Percentiles rank a stretch among this genome's conserved stretches.
These are phyloP conservation scores for Globisporangium rhizosaccharum DNA, from an alignment of 352 stramenopile species.

Conservation along the genomic window DNA sequence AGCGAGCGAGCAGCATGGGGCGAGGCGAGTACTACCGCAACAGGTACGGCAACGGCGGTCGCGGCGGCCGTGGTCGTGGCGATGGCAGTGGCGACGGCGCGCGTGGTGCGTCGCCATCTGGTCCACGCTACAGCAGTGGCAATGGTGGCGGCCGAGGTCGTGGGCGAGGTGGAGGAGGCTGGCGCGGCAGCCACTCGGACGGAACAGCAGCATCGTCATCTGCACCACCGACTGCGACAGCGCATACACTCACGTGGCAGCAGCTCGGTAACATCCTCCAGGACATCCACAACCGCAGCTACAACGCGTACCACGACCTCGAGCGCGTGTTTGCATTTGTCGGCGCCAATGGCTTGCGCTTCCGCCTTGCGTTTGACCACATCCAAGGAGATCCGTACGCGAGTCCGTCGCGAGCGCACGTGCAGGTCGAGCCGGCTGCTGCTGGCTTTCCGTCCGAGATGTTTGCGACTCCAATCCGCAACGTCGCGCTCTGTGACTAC, in stretches of 20 bases:
- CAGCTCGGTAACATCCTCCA: conserved; percentile 42
- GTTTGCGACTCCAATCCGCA: conserved; percentile 68
- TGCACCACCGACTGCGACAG: conserved; percentile 1
- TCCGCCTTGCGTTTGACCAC: conserved; percentile 89
- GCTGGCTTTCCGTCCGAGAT: conserved; percentile 83
- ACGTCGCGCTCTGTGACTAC: conserved; percentile 88
- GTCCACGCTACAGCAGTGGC: conserved; percentile 1
- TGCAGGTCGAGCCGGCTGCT: conserved; percentile 65
- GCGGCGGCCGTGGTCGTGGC: conserved; percentile 19
- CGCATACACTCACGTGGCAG: conserved; percentile 31
- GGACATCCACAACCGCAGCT: conserved; percentile 72
- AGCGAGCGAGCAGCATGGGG: conserved; percentile 36
- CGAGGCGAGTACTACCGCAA: conserved; percentile 87
- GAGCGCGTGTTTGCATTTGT: conserved; percentile 45
- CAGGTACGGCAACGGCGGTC: conserved; percentile 73
- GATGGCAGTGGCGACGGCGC: conserved; percentile 6
- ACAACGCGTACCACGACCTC: conserved; percentile 80
- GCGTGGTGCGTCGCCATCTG: no score
- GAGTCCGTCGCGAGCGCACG: conserved; percentile 90
- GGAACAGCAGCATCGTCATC: not conserved
- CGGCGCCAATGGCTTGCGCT: conserved; percentile 25
- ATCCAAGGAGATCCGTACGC: conserved; percentile 95
- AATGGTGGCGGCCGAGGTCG: not conserved
- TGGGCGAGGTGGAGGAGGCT: not conserved
- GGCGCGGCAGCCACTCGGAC: not conserved